These are phyloP conservation scores for Colletotrichum spinosum DNA, from an alignment of 2,329 filamentous ascomycete species.

Conservation along the genomic window DNA sequence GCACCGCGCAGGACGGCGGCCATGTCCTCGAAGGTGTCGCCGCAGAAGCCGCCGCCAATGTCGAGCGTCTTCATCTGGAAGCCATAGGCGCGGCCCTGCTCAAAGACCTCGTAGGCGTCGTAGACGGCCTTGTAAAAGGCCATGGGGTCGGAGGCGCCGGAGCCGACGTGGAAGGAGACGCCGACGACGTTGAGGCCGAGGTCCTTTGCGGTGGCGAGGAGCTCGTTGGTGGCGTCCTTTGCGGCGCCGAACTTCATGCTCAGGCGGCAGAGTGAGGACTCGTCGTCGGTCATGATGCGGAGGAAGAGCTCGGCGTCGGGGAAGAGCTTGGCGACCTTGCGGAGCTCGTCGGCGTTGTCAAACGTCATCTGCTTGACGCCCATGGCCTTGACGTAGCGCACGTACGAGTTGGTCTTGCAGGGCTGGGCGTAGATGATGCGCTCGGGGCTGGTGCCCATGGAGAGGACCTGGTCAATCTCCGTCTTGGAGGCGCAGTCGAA, in stretches of 20 bases:
- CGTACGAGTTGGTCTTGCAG: slow-evolving; percentile 99
- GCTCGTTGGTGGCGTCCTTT: slow-evolving; percentile 81
- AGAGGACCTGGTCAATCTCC: slow-evolving; percentile 93
- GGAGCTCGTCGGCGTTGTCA: slow-evolving; percentile 96
- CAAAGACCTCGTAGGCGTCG: slow-evolving; percentile 90
- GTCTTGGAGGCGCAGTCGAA: slow-evolving; percentile 99
- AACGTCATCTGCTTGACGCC: slow-evolving; percentile 99
- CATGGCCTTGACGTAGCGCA: slow-evolving; percentile 86
- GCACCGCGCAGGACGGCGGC: slow-evolving; percentile 82
- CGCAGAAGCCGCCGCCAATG: slow-evolving; percentile 92
- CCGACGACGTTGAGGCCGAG: slow-evolving; percentile 92
- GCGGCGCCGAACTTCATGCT: slow-evolving; percentile 98
- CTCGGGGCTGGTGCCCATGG: slow-evolving; percentile 83
- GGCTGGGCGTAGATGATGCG: slow-evolving; percentile 99
- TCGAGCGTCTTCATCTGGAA: slow-evolving; percentile 89
- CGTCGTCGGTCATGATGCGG: slow-evolving; percentile 96
- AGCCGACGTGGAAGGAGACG: slow-evolving; percentile 98
- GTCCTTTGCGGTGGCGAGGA: slow-evolving; percentile 83
- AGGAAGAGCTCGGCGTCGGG: slow-evolving; percentile 92
- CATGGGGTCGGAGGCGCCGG: slow-evolving; percentile 91
- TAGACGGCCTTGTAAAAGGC: slow-evolving; percentile 92
- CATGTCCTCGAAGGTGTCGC: slow-evolving; percentile 93
- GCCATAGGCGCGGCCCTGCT: slow-evolving; percentile 81
- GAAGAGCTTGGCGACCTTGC: slow-evolving; percentile 95
- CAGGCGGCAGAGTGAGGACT: slow-evolving; percentile 90